These are phyloP conservation scores for Senna siamea DNA, from an alignment of 306 rosid genomes.

Conservation along the genomic window DNA sequence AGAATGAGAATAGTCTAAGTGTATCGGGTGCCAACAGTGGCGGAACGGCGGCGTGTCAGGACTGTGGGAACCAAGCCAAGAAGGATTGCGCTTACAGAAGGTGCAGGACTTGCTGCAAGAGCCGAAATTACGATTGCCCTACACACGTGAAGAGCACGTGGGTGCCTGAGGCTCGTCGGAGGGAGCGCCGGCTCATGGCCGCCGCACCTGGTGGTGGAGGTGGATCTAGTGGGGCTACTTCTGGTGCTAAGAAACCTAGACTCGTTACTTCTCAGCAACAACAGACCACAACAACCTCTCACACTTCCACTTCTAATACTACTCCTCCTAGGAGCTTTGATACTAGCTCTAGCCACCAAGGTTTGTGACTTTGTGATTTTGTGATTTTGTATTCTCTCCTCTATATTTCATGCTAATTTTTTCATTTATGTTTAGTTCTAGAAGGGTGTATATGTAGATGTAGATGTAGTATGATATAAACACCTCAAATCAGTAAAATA, in stretches of 20 bases:
- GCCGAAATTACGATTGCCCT: constrained; percentile 84
- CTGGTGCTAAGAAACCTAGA: constrained; percentile 81
- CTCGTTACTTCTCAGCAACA: constrained; percentile 61
- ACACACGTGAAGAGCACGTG: constrained; percentile 99
- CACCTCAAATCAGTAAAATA: no score
- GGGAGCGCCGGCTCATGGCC: constrained; percentile 73
- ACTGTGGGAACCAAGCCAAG: constrained; percentile 97
- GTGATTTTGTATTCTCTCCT: neutral
- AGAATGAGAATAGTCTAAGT: constrained; percentile 31
- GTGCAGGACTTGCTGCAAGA: constrained; percentile 93
- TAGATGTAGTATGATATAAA: no score
- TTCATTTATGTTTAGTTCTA: neutral
- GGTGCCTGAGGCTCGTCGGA: constrained; percentile 90
- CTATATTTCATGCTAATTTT: neutral
- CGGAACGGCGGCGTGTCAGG: constrained; percentile 29
- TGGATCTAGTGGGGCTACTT: constrained; percentile 75
- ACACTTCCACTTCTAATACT: constrained; percentile 87
- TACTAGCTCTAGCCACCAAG: constrained; percentile 92
- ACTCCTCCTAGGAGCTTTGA: constrained; percentile 97
- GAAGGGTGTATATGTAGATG: no score
- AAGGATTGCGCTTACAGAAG: constrained; percentile 82
- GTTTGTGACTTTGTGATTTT: constrained; percentile 34
- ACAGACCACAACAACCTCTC: constrained; percentile 69
- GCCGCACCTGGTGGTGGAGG: constrained; percentile 43
- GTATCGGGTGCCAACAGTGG: constrained; percentile 34